A percentile compares a stretch with the other conserved stretches of the same genome.
These are phyloP conservation scores for Taphrina communis DNA, from an alignment of 1,139 yeast species.

Conservation along the genomic window DNA sequence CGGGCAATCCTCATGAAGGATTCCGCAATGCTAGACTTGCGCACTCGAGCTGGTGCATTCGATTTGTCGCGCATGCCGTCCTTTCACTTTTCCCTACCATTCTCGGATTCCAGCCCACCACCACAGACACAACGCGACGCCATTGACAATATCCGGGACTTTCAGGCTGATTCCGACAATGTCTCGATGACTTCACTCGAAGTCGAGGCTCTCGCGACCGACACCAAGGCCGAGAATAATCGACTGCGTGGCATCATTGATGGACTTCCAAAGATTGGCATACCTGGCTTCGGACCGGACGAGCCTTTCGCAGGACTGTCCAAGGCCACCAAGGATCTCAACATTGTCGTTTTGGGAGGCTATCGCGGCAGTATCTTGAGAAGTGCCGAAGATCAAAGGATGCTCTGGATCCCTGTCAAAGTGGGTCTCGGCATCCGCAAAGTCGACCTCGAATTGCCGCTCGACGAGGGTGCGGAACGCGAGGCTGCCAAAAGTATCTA, in stretches of 20 bases:
- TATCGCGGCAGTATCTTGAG: constrained; percentile 83
- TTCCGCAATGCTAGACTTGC: constrained; percentile 14
- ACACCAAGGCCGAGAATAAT: constrained; percentile 33
- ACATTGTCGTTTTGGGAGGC: constrained; percentile 81
- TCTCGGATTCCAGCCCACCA: constrained; percentile 20
- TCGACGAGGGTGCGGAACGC: constrained; percentile 65
- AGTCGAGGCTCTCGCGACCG: constrained; percentile 25
- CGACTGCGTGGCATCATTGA: constrained; percentile 35
- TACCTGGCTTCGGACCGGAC: constrained; percentile 18
- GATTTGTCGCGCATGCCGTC: constrained; percentile 22
- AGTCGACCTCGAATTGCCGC: constrained; percentile 75
- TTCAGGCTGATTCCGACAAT: constrained; percentile 19
- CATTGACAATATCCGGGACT: not conserved
- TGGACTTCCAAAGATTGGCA: constrained; percentile 28
- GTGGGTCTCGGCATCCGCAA: constrained; percentile 72
- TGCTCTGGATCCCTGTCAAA: constrained; percentile 86
- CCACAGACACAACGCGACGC: constrained; percentile 10
- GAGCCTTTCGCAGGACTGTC: constrained; percentile 32
- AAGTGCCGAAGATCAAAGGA: constrained; percentile 65
- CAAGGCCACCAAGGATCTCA: constrained; percentile 58
- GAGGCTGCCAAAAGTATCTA: constrained; percentile 60
- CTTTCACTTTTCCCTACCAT: constrained; percentile 38
- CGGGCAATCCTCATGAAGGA: constrained; percentile 24
- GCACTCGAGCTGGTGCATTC: constrained; percentile 15
- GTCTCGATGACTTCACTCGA: constrained; percentile 33